A percentile compares a stretch with the other conserved stretches of the same genome.
phyloP scores from a whole-genome alignment of 441 rosid genomes.

The Adansonia grandidieri region DNA sequence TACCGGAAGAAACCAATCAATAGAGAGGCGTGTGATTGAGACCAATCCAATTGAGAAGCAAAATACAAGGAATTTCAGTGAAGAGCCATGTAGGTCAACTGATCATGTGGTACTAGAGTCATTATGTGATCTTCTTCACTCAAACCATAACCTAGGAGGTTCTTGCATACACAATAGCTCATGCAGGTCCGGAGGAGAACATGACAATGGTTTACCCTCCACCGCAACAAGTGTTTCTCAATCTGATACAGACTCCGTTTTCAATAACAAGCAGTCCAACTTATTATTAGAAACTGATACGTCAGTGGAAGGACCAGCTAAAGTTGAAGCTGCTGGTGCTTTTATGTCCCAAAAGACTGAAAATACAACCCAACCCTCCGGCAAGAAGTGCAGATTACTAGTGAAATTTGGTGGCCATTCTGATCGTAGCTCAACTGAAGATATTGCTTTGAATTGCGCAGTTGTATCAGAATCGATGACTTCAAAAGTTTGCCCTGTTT shows the following conservation, averaged over 20 bases:
- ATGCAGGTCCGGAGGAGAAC: slow-evolving; percentile 54
- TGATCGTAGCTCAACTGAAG: slow-evolving; percentile 65
- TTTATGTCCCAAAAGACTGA: slow-evolving; percentile 43
- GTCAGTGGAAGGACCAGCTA: slow-evolving; percentile 40
- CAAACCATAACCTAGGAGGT: slow-evolving; percentile 36
- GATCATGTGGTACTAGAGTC: slow-evolving; percentile 35
- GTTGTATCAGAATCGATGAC: slow-evolving; percentile 75
- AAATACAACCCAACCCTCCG: slow-evolving; percentile 39
- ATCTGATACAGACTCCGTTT: slow-evolving; percentile 57
- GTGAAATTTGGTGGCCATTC: slow-evolving; percentile 70
- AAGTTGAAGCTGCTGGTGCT: slow-evolving; percentile 39
- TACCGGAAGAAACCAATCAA: slow-evolving; percentile 48
- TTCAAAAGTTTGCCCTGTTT: slow-evolving; percentile 96
- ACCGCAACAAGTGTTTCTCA: slow-evolving; percentile 52
- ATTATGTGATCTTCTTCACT: slow-evolving; percentile 39
- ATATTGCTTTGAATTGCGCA: slow-evolving; percentile 63
- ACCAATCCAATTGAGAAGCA: slow-evolving; percentile 37
- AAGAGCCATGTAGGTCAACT: slow-evolving; percentile 39
- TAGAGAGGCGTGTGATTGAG: slow-evolving; percentile 43
- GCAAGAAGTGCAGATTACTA: slow-evolving; percentile 75
- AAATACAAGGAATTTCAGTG: slow-evolving; percentile 30
- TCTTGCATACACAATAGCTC: slow-evolving; percentile 47
- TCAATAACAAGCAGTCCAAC: slow-evolving; percentile 45
- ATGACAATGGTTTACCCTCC: slow-evolving; percentile 62
- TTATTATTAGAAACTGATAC: slow-evolving; percentile 35